Conservation (phyloP, 345 rosid species). For the Barbarea vulgaris region DNA sequence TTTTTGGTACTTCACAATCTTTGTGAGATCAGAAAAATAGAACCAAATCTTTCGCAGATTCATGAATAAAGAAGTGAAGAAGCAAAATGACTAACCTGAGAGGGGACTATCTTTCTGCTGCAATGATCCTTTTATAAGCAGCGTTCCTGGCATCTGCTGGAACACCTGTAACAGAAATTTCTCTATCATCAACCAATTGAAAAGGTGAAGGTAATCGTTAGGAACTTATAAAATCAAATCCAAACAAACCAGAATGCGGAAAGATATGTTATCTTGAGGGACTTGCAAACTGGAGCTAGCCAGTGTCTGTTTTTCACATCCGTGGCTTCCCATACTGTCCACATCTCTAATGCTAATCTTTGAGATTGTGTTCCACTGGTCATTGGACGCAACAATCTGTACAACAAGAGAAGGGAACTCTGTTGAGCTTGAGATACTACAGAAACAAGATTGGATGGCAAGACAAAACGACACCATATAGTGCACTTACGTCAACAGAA, state of each 20-base stretch:
- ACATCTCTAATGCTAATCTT: slow-evolving; percentile 40
- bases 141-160: slow-evolving; percentile 82
- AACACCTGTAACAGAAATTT: slow-evolving; percentile 54
- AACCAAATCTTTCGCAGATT: slow-evolving; percentile 3
- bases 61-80: slow-evolving; percentile 1
- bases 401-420: slow-evolving; percentile 20
- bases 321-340: slow-evolving; percentile 30
- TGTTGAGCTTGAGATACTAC: slow-evolving; percentile 32
- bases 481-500: slow-evolving; percentile 64
- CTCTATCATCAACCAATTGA: slow-evolving; percentile 7
- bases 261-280: slow-evolving; percentile 46
- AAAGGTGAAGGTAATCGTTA: background rate
- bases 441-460: slow-evolving; percentile 22
- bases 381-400: slow-evolving; percentile 60
- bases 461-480: slow-evolving; percentile 5
- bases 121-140: slow-evolving; percentile 77
- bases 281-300: slow-evolving; percentile 36
- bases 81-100: slow-evolving; percentile 52
- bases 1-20: background rate
- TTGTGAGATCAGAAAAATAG: background rate
- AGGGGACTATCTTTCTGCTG: slow-evolving; percentile 52
- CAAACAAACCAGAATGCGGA: slow-evolving; percentile 55
- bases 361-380: slow-evolving; percentile 55
- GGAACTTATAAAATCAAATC: slow-evolving; percentile 11
- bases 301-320: slow-evolving; percentile 35